phyloP scores from a whole-genome alignment of 2,329 filamentous ascomycete genomes.

The Aaosphaeria arxii region DNA sequence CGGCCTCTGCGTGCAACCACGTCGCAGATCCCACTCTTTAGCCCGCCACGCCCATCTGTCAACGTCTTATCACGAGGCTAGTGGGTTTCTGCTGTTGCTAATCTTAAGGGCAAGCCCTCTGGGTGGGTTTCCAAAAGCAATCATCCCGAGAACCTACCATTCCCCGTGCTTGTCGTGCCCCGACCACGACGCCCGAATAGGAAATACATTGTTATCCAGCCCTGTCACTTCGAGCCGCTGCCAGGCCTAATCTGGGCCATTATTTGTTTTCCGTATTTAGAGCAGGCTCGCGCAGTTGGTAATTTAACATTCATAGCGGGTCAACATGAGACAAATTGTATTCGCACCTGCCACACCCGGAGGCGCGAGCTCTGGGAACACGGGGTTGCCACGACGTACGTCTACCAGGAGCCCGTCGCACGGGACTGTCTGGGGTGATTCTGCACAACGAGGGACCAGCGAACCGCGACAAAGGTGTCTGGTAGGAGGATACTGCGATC shows the following conservation, averaged over 20 bases:
- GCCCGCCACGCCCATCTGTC: constrained; percentile 27
- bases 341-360: constrained; percentile 18
- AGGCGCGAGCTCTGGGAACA: constrained; percentile 10
- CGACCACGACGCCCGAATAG: constrained; percentile 6
- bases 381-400: constrained; percentile 11
- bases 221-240: constrained; percentile 3
- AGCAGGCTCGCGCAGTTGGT: too few relatives aligned
- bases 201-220: constrained; percentile 7
- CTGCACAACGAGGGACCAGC: constrained; percentile 15
- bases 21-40: constrained; percentile 16
- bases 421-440: constrained; percentile 23
- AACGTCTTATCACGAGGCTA: constrained; percentile 21
- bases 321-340: constrained; percentile 14
- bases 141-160: too few relatives aligned
- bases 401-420: constrained; percentile 26
- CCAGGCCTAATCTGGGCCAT: constrained; percentile 2
- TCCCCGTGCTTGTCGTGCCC: background rate
- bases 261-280: background rate
- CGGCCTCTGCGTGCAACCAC: constrained; percentile 4
- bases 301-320: too few relatives aligned
- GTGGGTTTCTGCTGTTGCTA: constrained; percentile 16
- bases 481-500: constrained; percentile 9
- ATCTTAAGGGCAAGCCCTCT: background rate
- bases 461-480: constrained; percentile 5
- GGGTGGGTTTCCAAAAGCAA: too few relatives aligned